Evolutionary conservation across 139 green algal species (phyloP), one percentile per base, ranked within the genome.

Genomic region (Chlorella sp.): DNA sequence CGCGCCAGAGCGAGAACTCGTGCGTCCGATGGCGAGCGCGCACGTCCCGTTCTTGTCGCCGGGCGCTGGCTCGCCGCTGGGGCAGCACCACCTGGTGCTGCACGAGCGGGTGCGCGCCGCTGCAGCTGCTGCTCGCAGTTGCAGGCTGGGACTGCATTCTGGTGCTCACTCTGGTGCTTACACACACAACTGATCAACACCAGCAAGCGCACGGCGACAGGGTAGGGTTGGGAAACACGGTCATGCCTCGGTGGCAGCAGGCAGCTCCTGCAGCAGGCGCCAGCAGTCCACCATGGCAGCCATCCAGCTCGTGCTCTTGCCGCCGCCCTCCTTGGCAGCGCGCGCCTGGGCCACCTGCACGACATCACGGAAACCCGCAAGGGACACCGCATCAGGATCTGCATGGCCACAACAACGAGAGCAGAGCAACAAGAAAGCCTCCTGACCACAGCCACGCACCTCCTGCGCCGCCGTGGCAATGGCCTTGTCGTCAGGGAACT

Each of bases 1-100:
- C 49, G 30, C 60, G 33, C 71, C 71, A 69, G 35, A 69, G 32
- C 31, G 64, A 70, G 32, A 70, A 70, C 23, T 70, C 64, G 6
- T 70, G 31, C 17, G 42, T 24, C 17, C 42, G 42, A 17, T 55
- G 42, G 10, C 42, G 42, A 10, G 42, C 42, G 10, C 42, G 42
- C 42, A 55, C 42, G 17, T 55, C 42, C 42, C 42, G 10, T 17
- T 55, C 42, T 55, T 55, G 42, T 10, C 17, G 42, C 42, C 17
- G 42, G 42, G 42, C 42, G 17, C 17, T 17, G 42, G 42, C 42
- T 55, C 10, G 10, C 17, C 10, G 42, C 17, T 10, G 42, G 17
- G 10, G 42, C 10, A 10, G 10, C 42, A 55, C 10, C 42, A 55
- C 17, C 42, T 55, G 17, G 42, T 55, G 42, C n/a, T n/a, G n/a